Evolutionary conservation across 2,329 filamentous ascomycete genomes (phyloP).

Genomic region (Ophiostoma piceae): DNA sequence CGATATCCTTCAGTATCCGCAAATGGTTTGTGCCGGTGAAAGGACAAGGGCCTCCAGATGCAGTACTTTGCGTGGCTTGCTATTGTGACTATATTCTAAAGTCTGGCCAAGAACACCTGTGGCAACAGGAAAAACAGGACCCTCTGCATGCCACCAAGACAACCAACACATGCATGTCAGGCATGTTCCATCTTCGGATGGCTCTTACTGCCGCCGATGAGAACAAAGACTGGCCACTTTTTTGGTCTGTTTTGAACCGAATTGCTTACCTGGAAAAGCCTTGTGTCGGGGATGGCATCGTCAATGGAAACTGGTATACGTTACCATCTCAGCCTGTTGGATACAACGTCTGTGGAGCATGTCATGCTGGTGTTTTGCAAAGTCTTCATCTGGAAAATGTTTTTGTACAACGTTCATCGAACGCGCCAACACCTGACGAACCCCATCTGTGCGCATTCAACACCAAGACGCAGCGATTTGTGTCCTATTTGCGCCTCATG

Average conservation of each 20-base stretch:
- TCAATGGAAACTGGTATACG: conserved; percentile 35
- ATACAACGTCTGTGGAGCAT: conserved; percentile 38
- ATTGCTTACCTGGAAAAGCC: conserved; percentile 31
- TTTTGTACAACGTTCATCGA: conserved; percentile 31
- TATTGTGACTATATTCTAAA: conserved; percentile 36
- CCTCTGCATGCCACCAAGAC: conserved; percentile 28
- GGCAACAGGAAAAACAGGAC: conserved; percentile 25
- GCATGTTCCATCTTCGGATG: conserved; percentile 32
- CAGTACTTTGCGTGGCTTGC: conserved; percentile 37
- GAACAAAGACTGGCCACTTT: conserved; percentile 32
- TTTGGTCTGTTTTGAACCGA: conserved; percentile 34
- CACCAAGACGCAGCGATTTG: conserved; percentile 32
- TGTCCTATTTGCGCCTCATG: neutral
- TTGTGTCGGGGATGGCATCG: conserved; percentile 34
- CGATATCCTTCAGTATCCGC: neutral
- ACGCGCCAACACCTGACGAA: conserved; percentile 22
- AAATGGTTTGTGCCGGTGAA: conserved; percentile 35
- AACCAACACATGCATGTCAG: conserved; percentile 27
- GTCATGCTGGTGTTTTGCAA: conserved; percentile 34
- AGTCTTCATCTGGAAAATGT: conserved; percentile 32
- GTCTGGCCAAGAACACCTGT: conserved; percentile 27
- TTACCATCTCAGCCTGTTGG: conserved; percentile 32
- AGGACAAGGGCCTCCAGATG: conserved; percentile 27
- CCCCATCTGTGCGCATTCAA: conserved; percentile 36
- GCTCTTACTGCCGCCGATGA: conserved; percentile 33